Evolutionary conservation across 169 alveolate species (phyloP).

Genomic region (Plasmodium vinckei): DNA sequence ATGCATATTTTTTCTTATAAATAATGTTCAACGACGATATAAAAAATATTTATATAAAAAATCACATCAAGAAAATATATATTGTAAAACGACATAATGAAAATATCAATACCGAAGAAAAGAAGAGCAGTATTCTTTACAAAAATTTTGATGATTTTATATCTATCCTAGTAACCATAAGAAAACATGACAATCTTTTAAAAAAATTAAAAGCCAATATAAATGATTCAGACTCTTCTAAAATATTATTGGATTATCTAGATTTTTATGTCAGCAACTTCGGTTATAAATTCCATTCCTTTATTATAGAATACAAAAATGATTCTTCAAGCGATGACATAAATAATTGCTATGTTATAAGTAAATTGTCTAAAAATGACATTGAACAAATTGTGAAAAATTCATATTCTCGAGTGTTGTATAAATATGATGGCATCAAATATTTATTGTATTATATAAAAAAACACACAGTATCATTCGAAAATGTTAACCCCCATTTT

Average conservation of each 20-base stretch:
- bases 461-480: conserved; percentile 9
- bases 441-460: conserved; percentile 52
- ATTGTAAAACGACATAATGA: conserved; percentile 55
- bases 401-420: conserved; percentile 40
- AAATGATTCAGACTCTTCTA: conserved; percentile 9
- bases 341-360: conserved; percentile 41
- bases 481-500: conserved; percentile 13
- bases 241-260: conserved; percentile 33
- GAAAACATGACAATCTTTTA: conserved; percentile 52
- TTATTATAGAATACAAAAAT: conserved; percentile 52
- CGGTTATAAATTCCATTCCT: conserved; percentile 72
- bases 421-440: conserved; percentile 41
- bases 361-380: conserved; percentile 24
- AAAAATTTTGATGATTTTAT: conserved; percentile 46
- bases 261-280: conserved; percentile 38
- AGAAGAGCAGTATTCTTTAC: conserved; percentile 56
- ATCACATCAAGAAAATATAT: conserved; percentile 34
- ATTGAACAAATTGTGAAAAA: conserved; percentile 47
- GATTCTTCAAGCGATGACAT: conserved; percentile 9
- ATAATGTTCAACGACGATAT: conserved; percentile 66
- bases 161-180: conserved; percentile 38
- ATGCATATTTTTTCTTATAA: conserved; percentile 12
- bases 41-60: conserved; percentile 39
- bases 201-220: conserved; percentile 30
- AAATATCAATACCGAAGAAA: conserved; percentile 30